Evolutionary conservation across 345 rosid species (phyloP).

Genomic region (Lepidium africanum): DNA sequence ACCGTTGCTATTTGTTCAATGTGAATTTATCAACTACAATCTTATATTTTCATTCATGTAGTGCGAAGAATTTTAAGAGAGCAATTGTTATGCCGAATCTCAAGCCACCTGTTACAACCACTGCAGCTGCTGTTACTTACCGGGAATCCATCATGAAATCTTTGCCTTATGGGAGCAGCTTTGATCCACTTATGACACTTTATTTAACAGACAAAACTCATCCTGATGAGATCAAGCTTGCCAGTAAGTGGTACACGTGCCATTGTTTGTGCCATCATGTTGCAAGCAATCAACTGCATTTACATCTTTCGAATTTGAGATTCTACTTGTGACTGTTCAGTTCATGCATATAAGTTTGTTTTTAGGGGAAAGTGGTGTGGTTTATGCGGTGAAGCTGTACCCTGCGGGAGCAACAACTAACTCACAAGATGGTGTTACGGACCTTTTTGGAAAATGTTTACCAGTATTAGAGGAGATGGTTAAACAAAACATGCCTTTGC

Average conservation of each 20-base stretch:
- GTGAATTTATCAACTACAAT: not conserved
- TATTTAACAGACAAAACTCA: slow-evolving; percentile 86
- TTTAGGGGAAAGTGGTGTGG: slow-evolving; percentile 71
- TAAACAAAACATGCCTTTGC: slow-evolving; percentile 76
- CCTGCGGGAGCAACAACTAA: slow-evolving; percentile 98
- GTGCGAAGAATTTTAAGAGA: slow-evolving; percentile 69
- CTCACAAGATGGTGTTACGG: slow-evolving; percentile 94
- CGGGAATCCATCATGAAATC: slow-evolving; percentile 55
- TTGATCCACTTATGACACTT: slow-evolving; percentile 89
- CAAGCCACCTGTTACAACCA: slow-evolving; percentile 77
- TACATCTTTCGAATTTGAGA: not conserved
- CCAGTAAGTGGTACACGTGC: slow-evolving; percentile 46
- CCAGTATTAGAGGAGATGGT: slow-evolving; percentile 89
- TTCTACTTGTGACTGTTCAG: not conserved
- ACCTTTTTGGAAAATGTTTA: slow-evolving; percentile 82
- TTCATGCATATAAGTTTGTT: not conserved
- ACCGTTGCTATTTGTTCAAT: not conserved
- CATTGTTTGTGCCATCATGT: not conserved
- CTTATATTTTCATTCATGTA: slow-evolving; percentile 6
- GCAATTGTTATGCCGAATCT: slow-evolving; percentile 95
- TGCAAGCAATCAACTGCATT: not conserved
- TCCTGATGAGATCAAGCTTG: slow-evolving; percentile 82
- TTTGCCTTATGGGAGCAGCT: slow-evolving; percentile 45
- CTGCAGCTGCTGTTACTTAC: slow-evolving; percentile 65
- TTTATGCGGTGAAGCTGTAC: slow-evolving; percentile 87